These are phyloP conservation scores for Plasmodium inui DNA, from an alignment of 169 alveolate species.

Conservation along the genomic window DNA sequence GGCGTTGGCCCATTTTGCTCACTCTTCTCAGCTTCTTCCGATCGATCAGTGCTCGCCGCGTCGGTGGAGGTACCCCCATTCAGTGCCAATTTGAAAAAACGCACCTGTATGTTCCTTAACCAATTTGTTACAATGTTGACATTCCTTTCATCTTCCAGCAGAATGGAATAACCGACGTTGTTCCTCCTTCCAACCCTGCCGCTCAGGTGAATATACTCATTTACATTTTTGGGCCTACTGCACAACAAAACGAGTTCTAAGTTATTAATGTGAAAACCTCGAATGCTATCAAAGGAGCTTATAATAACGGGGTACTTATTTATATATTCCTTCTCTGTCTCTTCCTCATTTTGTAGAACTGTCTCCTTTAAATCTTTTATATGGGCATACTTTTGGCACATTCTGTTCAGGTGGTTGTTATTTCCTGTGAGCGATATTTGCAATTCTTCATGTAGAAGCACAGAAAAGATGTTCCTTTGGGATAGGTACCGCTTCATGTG, in stretches of 20 bases:
- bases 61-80: background rate
- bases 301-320: constrained; percentile 64
- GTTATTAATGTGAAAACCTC: constrained; percentile 68
- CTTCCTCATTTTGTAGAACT: background rate
- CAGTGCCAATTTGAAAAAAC: constrained; percentile 39
- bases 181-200: constrained; percentile 72
- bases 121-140: constrained; percentile 49
- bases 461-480: constrained; percentile 32
- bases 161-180: constrained; percentile 38
- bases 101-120: constrained; percentile 25
- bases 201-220: constrained; percentile 69
- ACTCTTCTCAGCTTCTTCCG: background rate
- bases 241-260: constrained; percentile 63
- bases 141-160: constrained; percentile 67
- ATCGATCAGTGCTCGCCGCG: background rate
- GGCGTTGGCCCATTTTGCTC: background rate
- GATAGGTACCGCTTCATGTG: constrained; percentile 15
- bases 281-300: constrained; percentile 72
- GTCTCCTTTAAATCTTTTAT: constrained; percentile 48
- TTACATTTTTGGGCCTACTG: constrained; percentile 63
- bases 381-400: constrained; percentile 50
- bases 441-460: constrained; percentile 50
- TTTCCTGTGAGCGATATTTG: constrained; percentile 45
- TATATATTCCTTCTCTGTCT: background rate
- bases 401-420: constrained; percentile 5